phyloP scores from a whole-genome alignment of 169 alveolate genomes.

The Plasmodium falciparum region DNA sequence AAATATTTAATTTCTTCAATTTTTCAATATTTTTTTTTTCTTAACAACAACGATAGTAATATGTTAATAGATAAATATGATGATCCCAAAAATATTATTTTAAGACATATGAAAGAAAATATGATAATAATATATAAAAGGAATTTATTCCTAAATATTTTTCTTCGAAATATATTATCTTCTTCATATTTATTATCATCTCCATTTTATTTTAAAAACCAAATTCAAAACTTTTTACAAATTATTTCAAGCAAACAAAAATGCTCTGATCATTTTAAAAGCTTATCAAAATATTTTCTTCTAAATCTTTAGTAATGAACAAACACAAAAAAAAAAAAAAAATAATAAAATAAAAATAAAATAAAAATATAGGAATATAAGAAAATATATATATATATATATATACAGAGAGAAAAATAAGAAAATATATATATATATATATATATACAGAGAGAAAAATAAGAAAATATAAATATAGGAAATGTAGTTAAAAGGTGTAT shows the following conservation, averaged over 20 bases:
- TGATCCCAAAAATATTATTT: too few species aligned
- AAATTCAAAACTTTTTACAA: constrained; percentile 10
- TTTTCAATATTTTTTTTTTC: constrained; percentile 10
- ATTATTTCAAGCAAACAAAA: not conserved
- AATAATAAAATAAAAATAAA: too few species aligned
- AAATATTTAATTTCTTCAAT: constrained; percentile 25
- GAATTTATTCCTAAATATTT: constrained; percentile 7
- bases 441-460: too few species aligned
- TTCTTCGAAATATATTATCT: constrained; percentile 15
- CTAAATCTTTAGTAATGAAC: not conserved
- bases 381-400: too few species aligned
- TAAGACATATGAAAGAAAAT: not conserved
- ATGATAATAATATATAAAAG: constrained; percentile 5
- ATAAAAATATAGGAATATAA: too few species aligned
- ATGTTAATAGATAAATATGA: not conserved
- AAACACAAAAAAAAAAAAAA: not conserved
- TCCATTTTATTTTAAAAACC: constrained; percentile 27
- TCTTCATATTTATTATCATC: not conserved
- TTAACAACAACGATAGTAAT: not conserved
- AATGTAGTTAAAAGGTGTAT: too few species aligned
- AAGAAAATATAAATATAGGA: too few species aligned
- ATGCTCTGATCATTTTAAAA: constrained; percentile 2
- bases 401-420: too few species aligned
- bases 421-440: too few species aligned
- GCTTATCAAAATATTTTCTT: constrained; percentile 10